Conservation (phyloP, 164 flowering plant genomes). For the Stephania yunnanensis region DNA sequence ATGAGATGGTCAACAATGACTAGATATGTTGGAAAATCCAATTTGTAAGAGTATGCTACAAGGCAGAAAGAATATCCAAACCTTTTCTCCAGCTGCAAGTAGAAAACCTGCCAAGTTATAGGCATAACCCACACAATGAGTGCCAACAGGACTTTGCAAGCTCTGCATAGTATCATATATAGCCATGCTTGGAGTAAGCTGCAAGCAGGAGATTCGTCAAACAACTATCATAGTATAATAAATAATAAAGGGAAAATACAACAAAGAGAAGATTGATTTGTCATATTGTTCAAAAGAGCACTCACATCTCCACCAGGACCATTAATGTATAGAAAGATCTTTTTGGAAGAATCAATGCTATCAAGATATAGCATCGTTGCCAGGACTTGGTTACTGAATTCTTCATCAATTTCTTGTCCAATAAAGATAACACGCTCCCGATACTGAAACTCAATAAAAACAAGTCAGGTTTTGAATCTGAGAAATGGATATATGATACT, state of each 20-base stretch:
- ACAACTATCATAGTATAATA: not conserved
- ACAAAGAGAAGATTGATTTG: not conserved
- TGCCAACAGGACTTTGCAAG: conserved; percentile 72
- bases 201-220: conserved; percentile 22
- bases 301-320: conserved; percentile 97
- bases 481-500: not conserved
- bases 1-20: not conserved
- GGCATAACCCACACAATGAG: conserved; percentile 73
- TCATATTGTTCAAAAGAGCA: conserved; percentile 16
- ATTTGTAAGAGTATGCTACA: conserved; percentile 4
- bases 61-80: conserved; percentile 21
- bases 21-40: not conserved
- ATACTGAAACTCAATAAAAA: conserved; percentile 48
- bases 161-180: conserved; percentile 85
- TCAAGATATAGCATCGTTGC: conserved; percentile 95
- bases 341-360: conserved; percentile 55
- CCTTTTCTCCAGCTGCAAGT: conserved; percentile 95
- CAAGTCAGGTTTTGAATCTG: conserved; percentile 11
- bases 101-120: conserved; percentile 70
- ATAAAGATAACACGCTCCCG: conserved; percentile 80
- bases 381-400: conserved; percentile 71
- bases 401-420: conserved; percentile 72
- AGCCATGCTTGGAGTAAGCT: conserved; percentile 84
- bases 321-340: conserved; percentile 56
- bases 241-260: not conserved